Evolutionary conservation across 495 filamentous ascomycete genomes (phyloP).

Genomic region (Clohesyomyces aquaticus): DNA sequence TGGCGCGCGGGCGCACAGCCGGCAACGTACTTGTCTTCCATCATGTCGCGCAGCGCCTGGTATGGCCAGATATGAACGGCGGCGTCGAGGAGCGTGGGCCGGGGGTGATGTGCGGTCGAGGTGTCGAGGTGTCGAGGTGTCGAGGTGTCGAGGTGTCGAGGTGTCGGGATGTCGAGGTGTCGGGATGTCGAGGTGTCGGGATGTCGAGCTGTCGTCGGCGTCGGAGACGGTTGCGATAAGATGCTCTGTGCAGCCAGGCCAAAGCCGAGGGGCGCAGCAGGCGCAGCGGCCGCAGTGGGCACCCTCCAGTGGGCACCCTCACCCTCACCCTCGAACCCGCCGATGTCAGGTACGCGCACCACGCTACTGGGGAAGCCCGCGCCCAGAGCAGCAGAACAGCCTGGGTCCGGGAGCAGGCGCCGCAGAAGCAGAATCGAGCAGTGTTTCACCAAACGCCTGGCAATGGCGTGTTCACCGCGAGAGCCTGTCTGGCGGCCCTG

Average conservation of each 20-base stretch:
- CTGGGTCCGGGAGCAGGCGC: neutral
- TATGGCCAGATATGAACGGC: no score
- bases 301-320: no score
- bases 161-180: no score
- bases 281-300: no score
- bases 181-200: constrained; percentile 31
- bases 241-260: no score
- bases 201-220: constrained; percentile 8
- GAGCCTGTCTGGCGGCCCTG: constrained; percentile 15
- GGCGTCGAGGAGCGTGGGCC: no score
- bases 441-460: constrained; percentile 43
- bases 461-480: constrained; percentile 6
- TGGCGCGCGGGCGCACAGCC: neutral
- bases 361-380: constrained; percentile 1
- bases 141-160: no score
- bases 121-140: no score
- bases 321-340: no score
- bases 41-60: no score
- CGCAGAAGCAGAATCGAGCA: constrained; percentile 23
- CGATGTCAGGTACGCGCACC: constrained; percentile 21
- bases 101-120: no score
- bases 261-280: constrained; percentile 33
- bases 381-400: neutral
- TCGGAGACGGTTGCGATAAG: constrained; percentile 32
- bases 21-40: constrained; percentile 81